Percentiles rank a stretch among this genome's conserved stretches.
These are phyloP conservation scores for Malassezia arunalokei DNA, from an alignment of 1,284 basidiomycete species.

Conservation along the genomic window DNA sequence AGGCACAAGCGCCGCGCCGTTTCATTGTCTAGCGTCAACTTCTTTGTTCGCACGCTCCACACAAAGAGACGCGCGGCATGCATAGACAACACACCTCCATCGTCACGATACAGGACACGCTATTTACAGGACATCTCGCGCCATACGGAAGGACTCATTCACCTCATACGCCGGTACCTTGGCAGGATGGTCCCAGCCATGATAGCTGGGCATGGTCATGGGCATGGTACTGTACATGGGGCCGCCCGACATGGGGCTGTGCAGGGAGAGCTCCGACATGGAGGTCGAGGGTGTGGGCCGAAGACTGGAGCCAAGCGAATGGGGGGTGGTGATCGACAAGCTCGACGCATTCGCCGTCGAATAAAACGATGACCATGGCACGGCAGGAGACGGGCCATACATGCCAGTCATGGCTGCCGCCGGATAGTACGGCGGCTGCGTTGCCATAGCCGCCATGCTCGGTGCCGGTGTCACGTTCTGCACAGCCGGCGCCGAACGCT, in stretches of 20 bases:
- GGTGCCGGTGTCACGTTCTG: background rate
- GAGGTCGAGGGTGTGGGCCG: constrained; percentile 40
- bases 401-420: background rate
- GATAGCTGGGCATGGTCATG: background rate
- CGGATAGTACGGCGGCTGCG: background rate
- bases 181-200: background rate
- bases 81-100: too few species aligned
- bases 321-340: constrained; percentile 8
- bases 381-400: background rate
- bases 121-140: background rate
- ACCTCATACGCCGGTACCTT: constrained; percentile 4
- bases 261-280: constrained; percentile 24
- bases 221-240: background rate
- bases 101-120: too few species aligned
- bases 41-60: too few species aligned
- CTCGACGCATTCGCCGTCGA: constrained; percentile 7
- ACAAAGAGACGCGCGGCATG: too few species aligned
- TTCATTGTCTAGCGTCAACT: too few species aligned
- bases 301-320: constrained; percentile 22
- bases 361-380: constrained; percentile 6
- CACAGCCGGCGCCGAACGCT: background rate
- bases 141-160: constrained; percentile 8
- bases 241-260: background rate
- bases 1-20: too few species aligned
- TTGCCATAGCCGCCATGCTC: background rate